Evolutionary conservation across 73 alveolate genomes (phyloP).

Genomic region (Paramecium primaurelia): DNA sequence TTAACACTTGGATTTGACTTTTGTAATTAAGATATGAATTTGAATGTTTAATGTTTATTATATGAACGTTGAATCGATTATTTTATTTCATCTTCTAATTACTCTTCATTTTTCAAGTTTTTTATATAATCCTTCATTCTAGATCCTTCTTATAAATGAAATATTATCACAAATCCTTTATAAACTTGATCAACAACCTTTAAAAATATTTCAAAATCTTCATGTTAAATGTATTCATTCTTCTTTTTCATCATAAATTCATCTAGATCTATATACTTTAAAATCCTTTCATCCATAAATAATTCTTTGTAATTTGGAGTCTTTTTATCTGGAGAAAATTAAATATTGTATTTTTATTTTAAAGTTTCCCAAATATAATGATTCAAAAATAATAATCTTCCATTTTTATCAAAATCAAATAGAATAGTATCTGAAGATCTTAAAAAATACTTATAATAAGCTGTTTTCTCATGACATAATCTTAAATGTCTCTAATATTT

Average conservation of each 20-base stretch:
- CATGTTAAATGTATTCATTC: neutral
- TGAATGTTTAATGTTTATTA: constrained; percentile 26
- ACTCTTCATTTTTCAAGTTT: neutral
- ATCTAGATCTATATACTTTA: neutral
- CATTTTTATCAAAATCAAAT: constrained; percentile 41
- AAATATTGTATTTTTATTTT: neutral
- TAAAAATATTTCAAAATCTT: constrained; percentile 24
- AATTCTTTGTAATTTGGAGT: neutral
- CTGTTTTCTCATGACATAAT: constrained; percentile 37
- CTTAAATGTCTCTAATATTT: neutral
- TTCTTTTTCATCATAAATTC: neutral
- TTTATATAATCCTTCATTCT: constrained; percentile 15
- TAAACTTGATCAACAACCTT: neutral
- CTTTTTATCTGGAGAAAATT: neutral
- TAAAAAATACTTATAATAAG: constrained; percentile 34
- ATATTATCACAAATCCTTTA: constrained; percentile 21
- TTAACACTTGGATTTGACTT: constrained; percentile 24
- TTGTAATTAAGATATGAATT: neutral
- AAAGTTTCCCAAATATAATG: constrained; percentile 16
- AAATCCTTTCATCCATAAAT: constrained; percentile 16
- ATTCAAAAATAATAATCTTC: neutral
- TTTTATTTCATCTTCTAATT: neutral
- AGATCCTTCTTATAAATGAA: constrained; percentile 10
- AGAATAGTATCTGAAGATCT: constrained; percentile 21
- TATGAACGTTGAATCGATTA: neutral